These are phyloP conservation scores for Colletotrichum simmondsii DNA, from an alignment of 2,329 filamentous ascomycete species.

Conservation along the genomic window DNA sequence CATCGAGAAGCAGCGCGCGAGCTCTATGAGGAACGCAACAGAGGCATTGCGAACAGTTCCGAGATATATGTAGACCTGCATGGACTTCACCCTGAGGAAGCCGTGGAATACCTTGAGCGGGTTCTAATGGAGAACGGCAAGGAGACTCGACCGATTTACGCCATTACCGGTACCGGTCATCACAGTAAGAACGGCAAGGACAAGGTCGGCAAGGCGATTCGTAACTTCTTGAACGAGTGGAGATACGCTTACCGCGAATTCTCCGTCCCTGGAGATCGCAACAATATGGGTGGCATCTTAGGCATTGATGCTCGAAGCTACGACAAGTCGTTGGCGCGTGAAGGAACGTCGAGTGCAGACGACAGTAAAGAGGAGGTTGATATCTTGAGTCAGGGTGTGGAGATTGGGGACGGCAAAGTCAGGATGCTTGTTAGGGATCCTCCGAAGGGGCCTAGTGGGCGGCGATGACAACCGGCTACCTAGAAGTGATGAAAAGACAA, in stretches of 20 bases:
- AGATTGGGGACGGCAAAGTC: conserved; percentile 75
- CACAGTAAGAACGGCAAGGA: conserved; percentile 99
- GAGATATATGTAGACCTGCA: conserved; percentile 97
- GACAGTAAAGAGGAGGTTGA: conserved; percentile 60
- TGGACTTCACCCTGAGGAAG: conserved; percentile 98
- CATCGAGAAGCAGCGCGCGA: conserved; percentile 93
- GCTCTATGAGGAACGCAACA: conserved; percentile 94
- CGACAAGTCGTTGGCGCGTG: conserved; percentile 68
- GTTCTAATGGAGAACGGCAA: conserved; percentile 85
- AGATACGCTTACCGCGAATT: conserved; percentile 96
- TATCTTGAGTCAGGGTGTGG: conserved; percentile 72
- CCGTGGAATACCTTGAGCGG: conserved; percentile 91
- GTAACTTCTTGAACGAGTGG: conserved; percentile 94
- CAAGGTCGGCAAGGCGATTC: conserved; percentile 94
- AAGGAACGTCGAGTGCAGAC: conserved; percentile 52
- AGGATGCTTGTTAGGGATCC: conserved; percentile 71
- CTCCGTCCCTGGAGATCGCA: conserved; percentile 91
- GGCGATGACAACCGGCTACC: conserved; percentile 48
- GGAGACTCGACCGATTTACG: conserved; percentile 83
- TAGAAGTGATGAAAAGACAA: conserved; percentile 33
- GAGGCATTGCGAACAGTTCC: conserved; percentile 64
- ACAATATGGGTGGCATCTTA: conserved; percentile 81
- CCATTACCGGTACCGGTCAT: conserved; percentile 95
- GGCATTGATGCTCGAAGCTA: conserved; percentile 76
- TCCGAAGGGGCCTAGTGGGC: conserved; percentile 65